Evolutionary conservation across 768 basidiomycete genomes (phyloP).

Genomic region (Austroboletus festivus): DNA sequence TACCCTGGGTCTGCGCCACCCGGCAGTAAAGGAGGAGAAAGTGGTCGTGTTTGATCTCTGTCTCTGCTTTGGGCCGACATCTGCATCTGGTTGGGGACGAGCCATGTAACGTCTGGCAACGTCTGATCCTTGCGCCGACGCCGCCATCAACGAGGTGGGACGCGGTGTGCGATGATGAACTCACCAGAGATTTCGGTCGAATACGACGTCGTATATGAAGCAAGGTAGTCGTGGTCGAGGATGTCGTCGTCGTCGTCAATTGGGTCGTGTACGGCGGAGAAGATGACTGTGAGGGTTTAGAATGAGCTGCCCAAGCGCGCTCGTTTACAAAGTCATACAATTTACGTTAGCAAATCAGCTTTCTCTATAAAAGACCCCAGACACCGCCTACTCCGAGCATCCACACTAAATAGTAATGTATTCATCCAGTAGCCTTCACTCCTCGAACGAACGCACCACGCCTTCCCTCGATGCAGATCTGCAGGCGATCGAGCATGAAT

Average conservation of each 20-base stretch:
- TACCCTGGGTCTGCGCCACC: constrained; percentile 37
- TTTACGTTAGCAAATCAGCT: constrained; percentile 21
- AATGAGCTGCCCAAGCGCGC: constrained; percentile 4
- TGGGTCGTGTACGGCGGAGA: constrained; percentile 12
- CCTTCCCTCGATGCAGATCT: constrained; percentile 27
- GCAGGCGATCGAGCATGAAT: constrained; percentile 28
- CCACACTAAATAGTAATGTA: neutral
- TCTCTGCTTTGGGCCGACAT: constrained; percentile 30
- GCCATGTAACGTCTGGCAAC: constrained; percentile 25
- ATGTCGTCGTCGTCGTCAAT: constrained; percentile 5
- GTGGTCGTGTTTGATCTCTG: constrained; percentile 43
- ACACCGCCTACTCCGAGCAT: constrained; percentile 17
- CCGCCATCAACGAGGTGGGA: constrained; percentile 2
- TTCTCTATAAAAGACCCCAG: constrained; percentile 18
- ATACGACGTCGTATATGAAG: constrained; percentile 9
- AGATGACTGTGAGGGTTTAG: neutral
- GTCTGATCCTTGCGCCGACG: constrained; percentile 12
- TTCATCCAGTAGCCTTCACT: too few species aligned
- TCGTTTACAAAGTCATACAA: constrained; percentile 7
- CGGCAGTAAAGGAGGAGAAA: constrained; percentile 35
- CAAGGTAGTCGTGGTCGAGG: neutral
- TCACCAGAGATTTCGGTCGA: constrained; percentile 11
- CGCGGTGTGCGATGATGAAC: constrained; percentile 4
- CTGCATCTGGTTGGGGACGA: constrained; percentile 31
- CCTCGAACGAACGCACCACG: constrained; percentile 13